Evolutionary conservation across 2,329 filamentous ascomycete species (phyloP).

Genomic region (Aspergillus persii): DNA sequence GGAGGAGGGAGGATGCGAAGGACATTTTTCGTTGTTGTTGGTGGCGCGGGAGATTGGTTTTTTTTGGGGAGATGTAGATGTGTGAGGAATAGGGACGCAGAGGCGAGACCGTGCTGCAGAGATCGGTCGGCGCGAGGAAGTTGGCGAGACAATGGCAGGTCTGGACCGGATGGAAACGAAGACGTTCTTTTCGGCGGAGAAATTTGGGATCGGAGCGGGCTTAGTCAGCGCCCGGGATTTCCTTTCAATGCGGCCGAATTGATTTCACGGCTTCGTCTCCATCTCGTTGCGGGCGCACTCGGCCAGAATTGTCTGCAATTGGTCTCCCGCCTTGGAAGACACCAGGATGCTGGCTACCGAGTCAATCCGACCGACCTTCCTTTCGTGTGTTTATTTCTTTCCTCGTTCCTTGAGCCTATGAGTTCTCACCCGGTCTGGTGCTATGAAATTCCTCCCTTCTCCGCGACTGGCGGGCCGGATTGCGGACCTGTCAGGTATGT

Average conservation of each 20-base stretch:
- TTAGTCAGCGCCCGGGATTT: constrained; percentile 32
- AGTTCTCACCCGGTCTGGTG: background rate
- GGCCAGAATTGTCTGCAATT: background rate
- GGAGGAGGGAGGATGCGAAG: constrained; percentile 37
- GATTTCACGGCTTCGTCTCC: background rate
- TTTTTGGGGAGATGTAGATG: background rate
- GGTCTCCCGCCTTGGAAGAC: background rate
- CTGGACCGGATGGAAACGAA: background rate
- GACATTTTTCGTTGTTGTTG: constrained; percentile 24
- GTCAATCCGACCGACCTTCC: background rate
- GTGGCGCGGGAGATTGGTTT: too few relatives aligned
- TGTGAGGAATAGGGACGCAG: background rate
- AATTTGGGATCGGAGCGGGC: constrained; percentile 26
- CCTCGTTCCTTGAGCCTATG: background rate
- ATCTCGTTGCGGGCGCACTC: background rate
- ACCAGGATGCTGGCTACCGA: background rate
- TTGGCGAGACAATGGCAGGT: background rate
- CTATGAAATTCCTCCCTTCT: background rate
- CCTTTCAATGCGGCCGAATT: background rate
- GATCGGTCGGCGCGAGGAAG: too few relatives aligned
- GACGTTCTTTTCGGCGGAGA: constrained; percentile 27
- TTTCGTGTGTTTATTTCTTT: background rate
- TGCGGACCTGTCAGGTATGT: background rate
- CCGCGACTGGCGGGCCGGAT: background rate
- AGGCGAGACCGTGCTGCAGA: background rate